These are phyloP conservation scores for Paramecium caudatum DNA, from an alignment of 73 alveolate genomes.

Conservation along the genomic window DNA sequence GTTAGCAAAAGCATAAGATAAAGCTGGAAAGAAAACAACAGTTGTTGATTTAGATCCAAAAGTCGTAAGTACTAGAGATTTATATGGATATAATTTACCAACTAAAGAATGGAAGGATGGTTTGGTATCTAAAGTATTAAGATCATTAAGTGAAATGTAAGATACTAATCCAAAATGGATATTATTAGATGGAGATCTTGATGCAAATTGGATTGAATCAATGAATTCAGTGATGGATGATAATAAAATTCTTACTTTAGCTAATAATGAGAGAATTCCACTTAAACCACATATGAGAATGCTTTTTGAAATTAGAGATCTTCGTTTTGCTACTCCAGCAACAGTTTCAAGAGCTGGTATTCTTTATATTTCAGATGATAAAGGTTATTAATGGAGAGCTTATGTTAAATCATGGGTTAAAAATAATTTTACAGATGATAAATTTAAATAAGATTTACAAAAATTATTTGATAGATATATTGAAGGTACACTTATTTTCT, in stretches of 20 bases:
- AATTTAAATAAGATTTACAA: constrained; percentile 80
- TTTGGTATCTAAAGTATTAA: constrained; percentile 98
- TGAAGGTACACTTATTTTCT: constrained; percentile 87
- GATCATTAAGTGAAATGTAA: constrained; percentile 95
- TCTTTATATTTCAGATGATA: constrained; percentile 95
- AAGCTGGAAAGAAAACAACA: constrained; percentile 97
- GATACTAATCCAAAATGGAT: constrained; percentile 99
- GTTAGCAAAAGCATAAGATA: constrained; percentile 98
- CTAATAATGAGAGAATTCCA: constrained; percentile 99
- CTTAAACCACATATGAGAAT: constrained; percentile 99
- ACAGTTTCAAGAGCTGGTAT: constrained; percentile 99
- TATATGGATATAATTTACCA: constrained; percentile 98
- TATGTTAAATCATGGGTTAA: constrained; percentile 93
- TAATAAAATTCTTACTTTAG: constrained; percentile 96
- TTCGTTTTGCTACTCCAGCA: constrained; percentile 99
- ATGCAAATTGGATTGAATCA: constrained; percentile 99
- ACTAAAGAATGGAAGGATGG: constrained; percentile 99
- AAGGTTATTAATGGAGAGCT: constrained; percentile 95
- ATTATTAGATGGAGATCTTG: constrained; percentile 99
- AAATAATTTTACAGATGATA: constrained; percentile 86
- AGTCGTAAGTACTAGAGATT: constrained; percentile 98
- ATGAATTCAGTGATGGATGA: constrained; percentile 99
- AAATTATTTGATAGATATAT: constrained; percentile 89
- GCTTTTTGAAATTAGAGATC: constrained; percentile 99
- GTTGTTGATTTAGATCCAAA: constrained; percentile 98